These are phyloP conservation scores for Phylloboletellus chloephorus DNA, from an alignment of 1,284 basidiomycete species.

Conservation along the genomic window DNA sequence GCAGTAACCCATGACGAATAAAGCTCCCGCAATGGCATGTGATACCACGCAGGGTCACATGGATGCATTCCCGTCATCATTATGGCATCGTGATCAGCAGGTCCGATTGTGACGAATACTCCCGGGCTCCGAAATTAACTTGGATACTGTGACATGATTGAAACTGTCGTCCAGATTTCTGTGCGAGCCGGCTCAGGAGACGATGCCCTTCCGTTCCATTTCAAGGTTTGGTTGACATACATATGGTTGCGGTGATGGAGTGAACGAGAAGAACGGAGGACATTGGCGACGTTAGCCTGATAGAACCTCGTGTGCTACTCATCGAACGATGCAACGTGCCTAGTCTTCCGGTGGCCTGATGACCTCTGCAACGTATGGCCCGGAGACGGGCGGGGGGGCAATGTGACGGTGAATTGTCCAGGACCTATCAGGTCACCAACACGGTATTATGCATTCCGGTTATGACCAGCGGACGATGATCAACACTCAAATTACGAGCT, in stretches of 20 bases:
- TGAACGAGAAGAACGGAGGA: constrained; percentile 11
- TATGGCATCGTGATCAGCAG: constrained; percentile 4
- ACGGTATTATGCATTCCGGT: constrained; percentile 1
- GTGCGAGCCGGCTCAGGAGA: not conserved
- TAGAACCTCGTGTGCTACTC: constrained; percentile 13
- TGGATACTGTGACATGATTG: too few relatives aligned
- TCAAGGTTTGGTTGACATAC: constrained; percentile 26
- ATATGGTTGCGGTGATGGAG: constrained; percentile 21
- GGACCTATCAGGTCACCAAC: constrained; percentile 3
- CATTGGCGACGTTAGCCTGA: not conserved
- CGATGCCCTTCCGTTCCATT: constrained; percentile 26
- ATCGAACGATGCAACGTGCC: constrained; percentile 5
- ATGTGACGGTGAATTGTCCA: not conserved
- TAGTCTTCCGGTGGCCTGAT: constrained; percentile 3
- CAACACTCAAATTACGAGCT: constrained; percentile 5
- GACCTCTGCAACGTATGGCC: not conserved
- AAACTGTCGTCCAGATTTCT: constrained; percentile 1
- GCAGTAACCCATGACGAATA: constrained; percentile 13
- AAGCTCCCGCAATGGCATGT: constrained; percentile 1
- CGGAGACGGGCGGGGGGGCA: not conserved
- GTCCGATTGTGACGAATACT: too few relatives aligned
- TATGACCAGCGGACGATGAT: not conserved
- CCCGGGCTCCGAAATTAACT: too few relatives aligned
- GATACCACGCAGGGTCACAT: constrained; percentile 3
- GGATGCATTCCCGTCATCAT: constrained; percentile 6